These are phyloP conservation scores for Rhododendron ovatum DNA, from an alignment of 148 eudicot species.

Conservation along the genomic window DNA sequence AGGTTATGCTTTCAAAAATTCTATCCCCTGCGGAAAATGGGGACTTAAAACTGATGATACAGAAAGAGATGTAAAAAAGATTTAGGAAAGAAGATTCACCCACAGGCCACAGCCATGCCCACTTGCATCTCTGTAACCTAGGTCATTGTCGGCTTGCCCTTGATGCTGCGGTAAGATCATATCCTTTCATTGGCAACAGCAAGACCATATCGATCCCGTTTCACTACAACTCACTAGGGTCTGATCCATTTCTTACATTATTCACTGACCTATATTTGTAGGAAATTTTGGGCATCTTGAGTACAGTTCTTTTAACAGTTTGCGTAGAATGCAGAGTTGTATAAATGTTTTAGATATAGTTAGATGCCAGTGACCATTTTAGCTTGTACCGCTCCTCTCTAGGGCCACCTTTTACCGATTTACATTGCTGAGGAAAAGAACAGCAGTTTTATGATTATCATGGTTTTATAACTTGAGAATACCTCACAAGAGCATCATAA, in stretches of 20 bases:
- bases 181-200: not conserved
- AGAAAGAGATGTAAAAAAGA: conserved; percentile 15
- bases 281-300: not conserved
- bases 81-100: conserved; percentile 16
- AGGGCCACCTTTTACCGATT: not conserved
- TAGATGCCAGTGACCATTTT: conserved; percentile 1
- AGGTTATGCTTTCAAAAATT: conserved; percentile 23
- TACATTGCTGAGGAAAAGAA: not conserved
- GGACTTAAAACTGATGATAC: conserved; percentile 32
- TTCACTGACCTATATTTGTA: not conserved
- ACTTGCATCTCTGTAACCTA: conserved; percentile 9
- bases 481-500: not conserved
- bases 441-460: not conserved
- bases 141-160: conserved; percentile 15
- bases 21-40: conserved; percentile 33
- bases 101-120: conserved; percentile 10
- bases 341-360: not conserved
- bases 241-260: conserved; percentile 4
- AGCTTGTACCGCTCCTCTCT: conserved; percentile 4
- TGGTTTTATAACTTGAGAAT: not conserved
- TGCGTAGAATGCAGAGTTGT: conserved; percentile 6
- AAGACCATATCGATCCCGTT: not conserved
- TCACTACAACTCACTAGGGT: not conserved
- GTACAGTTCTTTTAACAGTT: conserved; percentile 9
- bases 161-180: not conserved